phyloP scores from a whole-genome alignment of 2,329 filamentous ascomycete genomes.

The Pseudogymnoascus sp. region DNA sequence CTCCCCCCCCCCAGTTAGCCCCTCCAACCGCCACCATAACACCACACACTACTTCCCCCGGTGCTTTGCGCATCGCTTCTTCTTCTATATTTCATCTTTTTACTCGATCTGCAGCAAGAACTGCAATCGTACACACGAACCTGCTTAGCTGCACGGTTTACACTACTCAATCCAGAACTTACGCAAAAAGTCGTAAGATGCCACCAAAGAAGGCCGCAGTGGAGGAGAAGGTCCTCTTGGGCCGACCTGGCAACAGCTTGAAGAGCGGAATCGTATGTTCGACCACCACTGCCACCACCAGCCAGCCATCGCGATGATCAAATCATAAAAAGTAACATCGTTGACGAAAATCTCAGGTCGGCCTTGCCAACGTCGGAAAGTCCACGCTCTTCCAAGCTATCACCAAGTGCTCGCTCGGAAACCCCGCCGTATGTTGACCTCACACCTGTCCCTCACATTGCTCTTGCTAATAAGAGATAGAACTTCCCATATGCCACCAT shows the following conservation, averaged over 20 bases:
- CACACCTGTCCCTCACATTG: conserved; percentile 13
- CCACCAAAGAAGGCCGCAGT: conserved; percentile 86
- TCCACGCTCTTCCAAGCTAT: conserved; percentile 99
- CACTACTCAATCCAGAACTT: conserved; percentile 43
- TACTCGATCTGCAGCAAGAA: conserved; percentile 41
- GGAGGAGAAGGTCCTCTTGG: conserved; percentile 94
- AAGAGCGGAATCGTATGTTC: conserved; percentile 94
- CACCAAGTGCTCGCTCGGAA: conserved; percentile 94
- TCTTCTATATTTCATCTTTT: conserved; percentile 45
- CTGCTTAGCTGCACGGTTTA: conserved; percentile 33
- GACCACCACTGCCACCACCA: conserved; percentile 8
- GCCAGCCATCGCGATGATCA: conserved; percentile 18
- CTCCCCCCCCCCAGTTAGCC: conserved; percentile 16
- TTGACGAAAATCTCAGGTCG: conserved; percentile 56
- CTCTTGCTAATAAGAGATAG: conserved; percentile 39
- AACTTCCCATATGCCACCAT: conserved; percentile 99
- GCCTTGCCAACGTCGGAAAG: conserved; percentile 98
- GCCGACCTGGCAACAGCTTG: conserved; percentile 92
- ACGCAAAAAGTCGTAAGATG: conserved; percentile 68
- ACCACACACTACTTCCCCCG: conserved; percentile 19
- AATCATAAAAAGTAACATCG: neutral
- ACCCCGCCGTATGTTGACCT: conserved; percentile 69
- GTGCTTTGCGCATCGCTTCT: conserved; percentile 35
- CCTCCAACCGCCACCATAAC: conserved; percentile 16
- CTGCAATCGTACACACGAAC: conserved; percentile 33